phyloP scores from a whole-genome alignment of 1,284 basidiomycete genomes.

The Flammula alnicola region DNA sequence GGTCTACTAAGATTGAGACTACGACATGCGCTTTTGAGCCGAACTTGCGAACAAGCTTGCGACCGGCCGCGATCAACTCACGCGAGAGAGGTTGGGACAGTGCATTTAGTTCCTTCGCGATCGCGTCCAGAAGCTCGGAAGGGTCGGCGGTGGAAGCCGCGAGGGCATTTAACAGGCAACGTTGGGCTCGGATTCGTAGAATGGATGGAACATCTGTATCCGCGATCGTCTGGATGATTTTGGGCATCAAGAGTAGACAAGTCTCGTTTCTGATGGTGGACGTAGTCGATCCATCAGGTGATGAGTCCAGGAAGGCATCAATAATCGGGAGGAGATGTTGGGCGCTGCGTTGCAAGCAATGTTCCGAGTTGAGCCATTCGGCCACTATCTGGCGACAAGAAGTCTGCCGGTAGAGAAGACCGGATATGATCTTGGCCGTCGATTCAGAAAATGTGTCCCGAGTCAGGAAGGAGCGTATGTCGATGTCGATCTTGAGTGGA shows the following conservation, averaged over 20 bases:
- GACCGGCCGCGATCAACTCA: conserved; percentile 12
- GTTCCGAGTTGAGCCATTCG: conserved; percentile 22
- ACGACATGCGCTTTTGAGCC: conserved; percentile 31
- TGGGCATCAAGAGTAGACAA: conserved; percentile 27
- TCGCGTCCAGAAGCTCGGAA: conserved; percentile 9
- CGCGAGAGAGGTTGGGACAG: conserved; percentile 7
- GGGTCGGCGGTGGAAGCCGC: conserved; percentile 9
- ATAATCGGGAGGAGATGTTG: conserved; percentile 42
- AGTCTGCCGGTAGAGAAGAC: conserved; percentile 25
- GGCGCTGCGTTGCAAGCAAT: conserved; percentile 24
- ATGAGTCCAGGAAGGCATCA: conserved; percentile 45
- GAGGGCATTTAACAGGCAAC: conserved; percentile 25
- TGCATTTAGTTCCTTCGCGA: conserved; percentile 16
- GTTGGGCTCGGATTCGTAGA: conserved; percentile 25
- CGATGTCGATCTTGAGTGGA: conserved; percentile 25
- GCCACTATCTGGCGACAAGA: conserved; percentile 10
- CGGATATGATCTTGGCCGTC: conserved; percentile 27
- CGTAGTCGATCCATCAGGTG: not conserved
- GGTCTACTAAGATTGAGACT: conserved; percentile 43
- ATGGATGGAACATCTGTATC: conserved; percentile 22
- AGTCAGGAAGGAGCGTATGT: conserved; percentile 25
- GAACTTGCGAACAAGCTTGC: conserved; percentile 13
- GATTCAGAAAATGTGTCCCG: conserved; percentile 21
- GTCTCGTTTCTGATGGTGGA: conserved; percentile 17
- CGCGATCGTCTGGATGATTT: conserved; percentile 14